Base-by-base conservation (phyloP, 164 flowering plant species). In the Malania oleifera region DNA sequence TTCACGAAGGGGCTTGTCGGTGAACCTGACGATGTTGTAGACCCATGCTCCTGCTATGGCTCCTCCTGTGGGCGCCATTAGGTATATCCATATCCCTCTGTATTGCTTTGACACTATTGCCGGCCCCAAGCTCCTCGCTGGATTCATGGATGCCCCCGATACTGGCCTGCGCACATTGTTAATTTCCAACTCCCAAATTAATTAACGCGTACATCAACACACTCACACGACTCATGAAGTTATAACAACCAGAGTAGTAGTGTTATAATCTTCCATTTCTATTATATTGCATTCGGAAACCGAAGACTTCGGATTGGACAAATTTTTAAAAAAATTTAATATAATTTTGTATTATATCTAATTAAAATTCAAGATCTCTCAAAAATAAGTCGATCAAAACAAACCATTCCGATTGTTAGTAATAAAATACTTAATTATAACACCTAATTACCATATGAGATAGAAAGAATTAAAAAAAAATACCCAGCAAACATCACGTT, bases 91-190 rank as follows among this genome's bases (percentile, higher is more conserved):
- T 40, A 92, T 22, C 2, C 82, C 73, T 18, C 62, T 66, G 66
- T 75, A 89, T 1, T 70, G 48, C 41, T 45, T 67, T 1, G 53
- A 65, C 5, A 84, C 82, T 6, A 92, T 80, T 2, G 98, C 97
- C 3, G 98, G 97, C 9, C 97, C 97, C 66, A 92, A 54, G 61
- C 86, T 89, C 76, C 98, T 81, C 19, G 96, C 97, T n/a, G 98
- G 98, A 44, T 92, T 92, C 98, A 92, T 89, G 14, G 98, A 92
- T 52, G 95, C 91, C 34, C 98, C 98, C 5, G 97, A 67, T 9
- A 86, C 76, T 13, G 89, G 80, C 71, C 98, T 92, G 85, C 8
- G 1, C 1, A 38, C 14, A 7, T 7, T 7, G 2, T 38, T n/a
- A n/a, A n/a, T n/a, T n/a, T n/a, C n/a, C n/a, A n/a, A n/a, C n/a